Evolutionary conservation across 257 asterid genomes (phyloP).

Genomic region (Lavandula angustifolia): DNA sequence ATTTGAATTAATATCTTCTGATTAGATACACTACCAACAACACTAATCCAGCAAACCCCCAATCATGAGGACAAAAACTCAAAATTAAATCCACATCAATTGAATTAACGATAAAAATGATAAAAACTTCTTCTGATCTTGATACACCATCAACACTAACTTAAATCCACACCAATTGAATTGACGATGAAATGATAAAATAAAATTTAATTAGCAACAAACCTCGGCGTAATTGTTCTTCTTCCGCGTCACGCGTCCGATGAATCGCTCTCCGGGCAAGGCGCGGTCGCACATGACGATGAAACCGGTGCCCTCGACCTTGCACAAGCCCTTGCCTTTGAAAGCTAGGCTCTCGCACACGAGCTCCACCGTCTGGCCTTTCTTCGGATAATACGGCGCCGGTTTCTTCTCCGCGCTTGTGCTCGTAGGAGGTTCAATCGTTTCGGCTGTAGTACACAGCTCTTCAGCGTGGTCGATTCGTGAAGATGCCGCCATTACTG

Average conservation of each 20-base stretch:
- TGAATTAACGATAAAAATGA: not conserved
- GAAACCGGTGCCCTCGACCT: slow-evolving; percentile 76
- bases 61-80: not conserved
- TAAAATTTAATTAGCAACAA: not conserved
- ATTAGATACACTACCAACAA: not conserved
- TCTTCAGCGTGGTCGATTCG: slow-evolving; percentile 48
- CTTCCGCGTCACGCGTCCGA: slow-evolving; percentile 82
- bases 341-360: slow-evolving; percentile 85
- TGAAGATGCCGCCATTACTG: slow-evolving; percentile 49
- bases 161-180: not conserved
- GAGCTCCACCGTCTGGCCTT: slow-evolving; percentile 84
- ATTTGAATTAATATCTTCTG: not conserved
- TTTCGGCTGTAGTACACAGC: slow-evolving; percentile 24
- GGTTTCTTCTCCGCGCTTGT: slow-evolving; percentile 13
- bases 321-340: slow-evolving; percentile 91
- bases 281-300: slow-evolving; percentile 90
- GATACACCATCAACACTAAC: no score
- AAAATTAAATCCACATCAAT: not conserved
- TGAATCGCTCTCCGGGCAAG: slow-evolving; percentile 85
- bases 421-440: slow-evolving; percentile 29
- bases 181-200: not conserved
- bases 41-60: slow-evolving; percentile 2
- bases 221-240: slow-evolving; percentile 88
- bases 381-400: slow-evolving; percentile 64
- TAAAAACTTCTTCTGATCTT: not conserved